Evolutionary conservation across 768 basidiomycete species (phyloP).

Genomic region (Stropharia rugosoannulata): DNA sequence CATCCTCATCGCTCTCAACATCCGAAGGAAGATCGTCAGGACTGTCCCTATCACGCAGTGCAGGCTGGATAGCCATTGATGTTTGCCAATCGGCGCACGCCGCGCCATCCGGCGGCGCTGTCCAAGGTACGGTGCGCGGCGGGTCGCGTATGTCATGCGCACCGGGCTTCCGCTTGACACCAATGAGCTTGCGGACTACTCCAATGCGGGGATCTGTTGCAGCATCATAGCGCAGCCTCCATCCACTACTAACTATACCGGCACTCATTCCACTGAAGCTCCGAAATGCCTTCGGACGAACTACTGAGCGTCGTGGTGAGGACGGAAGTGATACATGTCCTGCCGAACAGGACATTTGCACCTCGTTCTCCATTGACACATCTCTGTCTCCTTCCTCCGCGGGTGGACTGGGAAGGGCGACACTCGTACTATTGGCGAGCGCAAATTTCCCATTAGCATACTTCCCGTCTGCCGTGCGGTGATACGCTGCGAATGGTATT

Average conservation of each 20-base stretch:
- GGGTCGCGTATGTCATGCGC: slow-evolving; percentile 32
- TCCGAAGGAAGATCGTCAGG: slow-evolving; percentile 28
- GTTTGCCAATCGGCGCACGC: slow-evolving; percentile 50
- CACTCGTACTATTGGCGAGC: slow-evolving; percentile 1
- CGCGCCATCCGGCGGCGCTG: slow-evolving; percentile 38
- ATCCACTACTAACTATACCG: slow-evolving; percentile 27
- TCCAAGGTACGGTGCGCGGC: slow-evolving; percentile 20
- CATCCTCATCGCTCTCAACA: slow-evolving; percentile 25
- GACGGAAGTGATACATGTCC: too few species aligned
- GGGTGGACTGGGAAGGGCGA: slow-evolving; percentile 54
- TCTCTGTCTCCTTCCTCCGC: slow-evolving; percentile 40
- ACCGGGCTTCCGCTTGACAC: slow-evolving; percentile 61
- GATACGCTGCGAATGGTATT: slow-evolving; percentile 68
- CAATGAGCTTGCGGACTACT: slow-evolving; percentile 65
- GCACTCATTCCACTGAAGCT: not conserved
- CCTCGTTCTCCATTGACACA: not conserved
- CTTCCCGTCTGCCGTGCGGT: slow-evolving; percentile 68
- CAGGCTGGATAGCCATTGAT: slow-evolving; percentile 9
- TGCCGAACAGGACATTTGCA: too few species aligned
- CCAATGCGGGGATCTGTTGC: slow-evolving; percentile 74
- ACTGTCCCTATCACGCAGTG: slow-evolving; percentile 5
- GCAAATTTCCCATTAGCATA: slow-evolving; percentile 75
- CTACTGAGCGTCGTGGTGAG: not conserved
- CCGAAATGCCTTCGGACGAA: not conserved
- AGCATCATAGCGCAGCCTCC: slow-evolving; percentile 54